Evolutionary conservation across 163 green algal genomes (phyloP).

Genomic region (Chlorella variabilis): DNA sequence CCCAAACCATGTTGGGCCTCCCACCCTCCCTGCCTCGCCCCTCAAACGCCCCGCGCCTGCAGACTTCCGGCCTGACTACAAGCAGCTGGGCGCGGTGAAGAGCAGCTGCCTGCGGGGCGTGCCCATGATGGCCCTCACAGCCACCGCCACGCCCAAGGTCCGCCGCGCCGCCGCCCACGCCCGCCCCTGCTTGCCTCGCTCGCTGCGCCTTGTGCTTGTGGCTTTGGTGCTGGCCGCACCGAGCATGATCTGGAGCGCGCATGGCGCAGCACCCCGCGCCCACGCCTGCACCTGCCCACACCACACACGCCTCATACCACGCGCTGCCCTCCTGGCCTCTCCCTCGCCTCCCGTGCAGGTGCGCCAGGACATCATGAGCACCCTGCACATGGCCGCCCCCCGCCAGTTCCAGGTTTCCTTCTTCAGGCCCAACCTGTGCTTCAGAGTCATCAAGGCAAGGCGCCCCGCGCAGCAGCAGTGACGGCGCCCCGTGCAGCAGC

Average conservation of each 20-base stretch:
- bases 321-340: background rate
- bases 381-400: constrained; percentile 63
- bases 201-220: background rate
- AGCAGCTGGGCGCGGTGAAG: constrained; percentile 74
- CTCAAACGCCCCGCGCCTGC: background rate
- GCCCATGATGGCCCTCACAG: constrained; percentile 88
- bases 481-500: too few relatives aligned
- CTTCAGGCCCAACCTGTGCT: constrained; percentile 79
- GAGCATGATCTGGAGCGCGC: too few relatives aligned
- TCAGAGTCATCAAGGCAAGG: constrained; percentile 48
- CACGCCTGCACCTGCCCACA: too few relatives aligned
- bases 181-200: too few relatives aligned
- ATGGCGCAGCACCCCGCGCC: too few relatives aligned
- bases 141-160: constrained; percentile 77
- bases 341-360: constrained; percentile 47
- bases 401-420: constrained; percentile 71
- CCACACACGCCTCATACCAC: too few relatives aligned
- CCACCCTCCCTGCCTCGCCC: background rate
- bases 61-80: constrained; percentile 92
- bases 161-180: background rate
- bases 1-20: background rate
- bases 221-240: too few relatives aligned
- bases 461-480: background rate
- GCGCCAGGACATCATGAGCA: constrained; percentile 67
- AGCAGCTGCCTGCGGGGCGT: constrained; percentile 54